Conservation (phyloP, 169 alveolate genomes). For the Perkinsus marinus region DNA sequence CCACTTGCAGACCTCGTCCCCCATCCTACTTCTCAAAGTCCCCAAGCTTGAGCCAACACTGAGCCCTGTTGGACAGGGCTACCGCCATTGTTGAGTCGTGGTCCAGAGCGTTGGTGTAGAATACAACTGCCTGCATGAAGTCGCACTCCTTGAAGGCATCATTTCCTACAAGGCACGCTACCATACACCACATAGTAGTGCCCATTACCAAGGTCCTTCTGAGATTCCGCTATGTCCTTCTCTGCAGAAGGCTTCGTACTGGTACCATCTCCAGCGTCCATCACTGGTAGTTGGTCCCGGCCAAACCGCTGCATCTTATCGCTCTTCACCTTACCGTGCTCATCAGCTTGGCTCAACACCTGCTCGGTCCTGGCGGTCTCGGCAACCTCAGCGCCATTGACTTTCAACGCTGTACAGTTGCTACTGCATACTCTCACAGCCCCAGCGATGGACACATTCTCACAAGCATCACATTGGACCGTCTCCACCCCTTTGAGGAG, state of each 20-base stretch:
- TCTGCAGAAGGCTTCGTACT: background rate
- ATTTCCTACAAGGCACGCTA: background rate
- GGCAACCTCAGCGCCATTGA: background rate
- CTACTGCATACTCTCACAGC: background rate
- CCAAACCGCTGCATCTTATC: background rate
- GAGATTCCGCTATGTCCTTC: background rate
- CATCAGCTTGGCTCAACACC: background rate
- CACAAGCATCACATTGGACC: background rate
- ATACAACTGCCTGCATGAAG: background rate
- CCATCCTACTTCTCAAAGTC: background rate
- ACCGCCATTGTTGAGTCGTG: background rate
- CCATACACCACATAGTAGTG: background rate
- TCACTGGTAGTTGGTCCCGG: background rate
- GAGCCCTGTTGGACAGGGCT: background rate
- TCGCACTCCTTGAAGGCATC: background rate
- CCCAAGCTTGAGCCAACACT: background rate
- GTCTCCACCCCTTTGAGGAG: background rate
- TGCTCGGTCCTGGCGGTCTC: background rate
- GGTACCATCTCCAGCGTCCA: background rate
- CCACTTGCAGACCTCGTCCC: background rate
- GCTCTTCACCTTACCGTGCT: background rate
- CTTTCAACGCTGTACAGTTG: background rate
- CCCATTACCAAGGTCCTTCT: background rate
- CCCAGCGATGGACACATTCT: background rate
- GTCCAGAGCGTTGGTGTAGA: background rate